phyloP scores from a whole-genome alignment of 768 basidiomycete species.

The Leucosporidium creatinivorum region DNA sequence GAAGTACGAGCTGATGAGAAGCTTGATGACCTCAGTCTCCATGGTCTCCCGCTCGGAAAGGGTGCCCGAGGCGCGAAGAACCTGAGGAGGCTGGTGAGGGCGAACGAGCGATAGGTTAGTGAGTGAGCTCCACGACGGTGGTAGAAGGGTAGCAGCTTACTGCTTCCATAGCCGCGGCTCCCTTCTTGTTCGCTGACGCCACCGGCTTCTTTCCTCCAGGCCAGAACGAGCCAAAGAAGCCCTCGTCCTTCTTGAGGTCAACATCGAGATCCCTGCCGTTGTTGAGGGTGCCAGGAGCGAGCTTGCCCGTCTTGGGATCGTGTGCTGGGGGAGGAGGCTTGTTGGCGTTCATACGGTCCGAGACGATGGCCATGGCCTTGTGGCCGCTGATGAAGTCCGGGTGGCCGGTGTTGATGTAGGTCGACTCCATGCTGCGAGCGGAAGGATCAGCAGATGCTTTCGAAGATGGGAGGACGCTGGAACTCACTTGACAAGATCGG shows the following conservation, averaged over 20 bases:
- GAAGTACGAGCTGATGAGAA: conserved; percentile 71
- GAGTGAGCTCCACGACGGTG: background rate
- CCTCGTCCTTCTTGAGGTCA: conserved; percentile 74
- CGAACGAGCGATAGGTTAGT: conserved; percentile 32
- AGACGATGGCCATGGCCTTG: conserved; percentile 84
- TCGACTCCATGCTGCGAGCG: conserved; percentile 81
- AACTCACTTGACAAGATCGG: conserved; percentile 81
- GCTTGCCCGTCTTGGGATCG: conserved; percentile 67
- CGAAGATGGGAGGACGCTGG: background rate
- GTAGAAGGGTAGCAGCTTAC: conserved; percentile 40
- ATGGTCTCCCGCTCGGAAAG: conserved; percentile 90
- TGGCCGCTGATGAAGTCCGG: conserved; percentile 97
- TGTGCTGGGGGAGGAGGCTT: conserved; percentile 55
- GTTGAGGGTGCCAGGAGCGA: conserved; percentile 61
- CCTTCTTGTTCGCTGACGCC: conserved; percentile 37
- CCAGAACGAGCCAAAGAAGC: conserved; percentile 88
- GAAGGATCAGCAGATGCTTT: background rate
- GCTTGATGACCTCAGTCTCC: conserved; percentile 99
- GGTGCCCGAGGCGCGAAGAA: conserved; percentile 83
- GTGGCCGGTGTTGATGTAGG: conserved; percentile 98
- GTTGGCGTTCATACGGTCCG: conserved; percentile 69
- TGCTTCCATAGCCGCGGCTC: conserved; percentile 55
- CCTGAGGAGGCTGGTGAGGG: conserved; percentile 58
- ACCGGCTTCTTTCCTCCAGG: conserved; percentile 44
- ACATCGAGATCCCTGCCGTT: conserved; percentile 93